Evolutionary conservation across 1,284 basidiomycete genomes (phyloP).

Genomic region (Veloporphyrellus conicus): DNA sequence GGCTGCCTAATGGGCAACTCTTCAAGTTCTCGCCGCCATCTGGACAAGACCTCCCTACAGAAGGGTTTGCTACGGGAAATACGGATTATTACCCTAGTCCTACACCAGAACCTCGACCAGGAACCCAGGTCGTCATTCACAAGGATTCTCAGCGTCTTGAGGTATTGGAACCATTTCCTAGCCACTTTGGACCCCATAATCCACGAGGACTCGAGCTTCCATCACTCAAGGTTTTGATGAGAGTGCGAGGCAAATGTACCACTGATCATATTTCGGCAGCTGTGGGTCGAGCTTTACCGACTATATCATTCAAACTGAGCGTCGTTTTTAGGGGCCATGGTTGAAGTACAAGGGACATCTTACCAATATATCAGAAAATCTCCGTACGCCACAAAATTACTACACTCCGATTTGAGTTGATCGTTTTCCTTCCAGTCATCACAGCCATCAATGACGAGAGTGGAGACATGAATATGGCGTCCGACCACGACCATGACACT

Average conservation of each 20-base stretch:
- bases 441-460: constrained; percentile 91
- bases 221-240: constrained; percentile 77
- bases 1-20: constrained; percentile 65
- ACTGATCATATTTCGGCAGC: constrained; percentile 98
- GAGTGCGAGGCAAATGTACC: constrained; percentile 95
- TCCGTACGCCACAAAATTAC: constrained; percentile 52
- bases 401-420: constrained; percentile 34
- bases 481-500: constrained; percentile 59
- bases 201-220: constrained; percentile 73
- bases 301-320: constrained; percentile 1
- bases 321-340: constrained; percentile 75
- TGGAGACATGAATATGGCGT: constrained; percentile 85
- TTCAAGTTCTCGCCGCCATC: constrained; percentile 88
- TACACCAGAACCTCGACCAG: constrained; percentile 71
- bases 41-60: constrained; percentile 79
- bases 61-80: constrained; percentile 83
- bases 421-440: constrained; percentile 47
- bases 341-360: constrained; percentile 97
- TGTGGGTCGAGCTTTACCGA: constrained; percentile 38
- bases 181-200: constrained; percentile 64
- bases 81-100: constrained; percentile 76
- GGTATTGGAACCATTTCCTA: constrained; percentile 80
- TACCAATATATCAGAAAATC: constrained; percentile 94
- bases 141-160: constrained; percentile 85
- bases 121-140: constrained; percentile 76